Base-by-base conservation (phyloP, 805 yeast species). In the Ogataea populi-albae region DNA sequence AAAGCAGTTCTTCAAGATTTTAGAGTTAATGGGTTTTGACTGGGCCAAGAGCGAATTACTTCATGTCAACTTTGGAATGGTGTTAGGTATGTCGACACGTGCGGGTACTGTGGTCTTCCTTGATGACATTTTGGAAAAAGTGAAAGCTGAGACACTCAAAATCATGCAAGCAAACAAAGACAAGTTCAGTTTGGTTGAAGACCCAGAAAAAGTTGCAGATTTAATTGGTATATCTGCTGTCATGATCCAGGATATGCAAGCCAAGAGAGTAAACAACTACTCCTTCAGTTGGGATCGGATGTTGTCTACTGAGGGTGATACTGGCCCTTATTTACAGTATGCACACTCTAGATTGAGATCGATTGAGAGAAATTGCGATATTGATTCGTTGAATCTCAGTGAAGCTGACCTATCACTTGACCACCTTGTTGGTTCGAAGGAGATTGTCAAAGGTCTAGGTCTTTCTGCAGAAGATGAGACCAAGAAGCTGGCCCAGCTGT, bases 211-310 rank as follows among this genome's bases (percentile, higher is more conserved):
- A 60, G 84, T 93, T 55, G 98, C 98, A 40, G 98, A 93, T 64
- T 73, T 87, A 54, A 81, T 93, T 41, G 99, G 98, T 61, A 84
- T 93, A 40, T 83, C 96, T 20, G 98, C 98, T 5, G 95, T 93
- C 43, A 89, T 93, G 96, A 86, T 93, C 56, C 99, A 93, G 73
- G 99, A 93, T 65, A 89, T 93, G 98, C 94, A 86, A 66, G 80
- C 95, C 43, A 93, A 93, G 71, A 83, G 99, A 65, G 77, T 91
- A 65, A 88, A 91, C 71, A 91, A 93, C 69, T 93, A 93, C 69
- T 86, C 81, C 55, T 93, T 93, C 68, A 86, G 87, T 65, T 93
- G 98, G 98, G 87, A 86, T 54, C 84, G 98, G 71, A 93, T 93
- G 97, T 75, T 85, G 29, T 87, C 98, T 3, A 89, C 93, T 49